Conservation (phyloP, 495 filamentous ascomycete species). For the Penicillium nucicola region DNA sequence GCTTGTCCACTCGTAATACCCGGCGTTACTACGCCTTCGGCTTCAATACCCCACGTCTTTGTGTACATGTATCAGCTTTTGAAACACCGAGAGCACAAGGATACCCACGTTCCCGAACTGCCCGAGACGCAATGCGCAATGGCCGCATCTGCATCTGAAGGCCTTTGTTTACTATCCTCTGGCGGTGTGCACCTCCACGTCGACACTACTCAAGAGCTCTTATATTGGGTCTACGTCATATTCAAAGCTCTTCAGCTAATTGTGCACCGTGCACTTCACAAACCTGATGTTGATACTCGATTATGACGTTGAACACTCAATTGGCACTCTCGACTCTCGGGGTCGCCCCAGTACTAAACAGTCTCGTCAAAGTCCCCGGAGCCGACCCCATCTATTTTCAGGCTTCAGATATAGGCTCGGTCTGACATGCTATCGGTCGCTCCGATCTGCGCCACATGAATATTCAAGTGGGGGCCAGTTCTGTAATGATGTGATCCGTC, state of each 20-base stretch:
- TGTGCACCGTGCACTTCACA: constrained; percentile 5
- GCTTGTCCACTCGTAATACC: constrained; percentile 13
- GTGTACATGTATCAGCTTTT: constrained; percentile 14
- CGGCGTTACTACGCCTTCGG: neutral
- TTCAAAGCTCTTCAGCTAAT: neutral
- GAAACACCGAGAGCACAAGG: constrained; percentile 13
- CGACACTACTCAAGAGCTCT: neutral
- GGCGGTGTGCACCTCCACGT: neutral
- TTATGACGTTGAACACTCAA: neutral
- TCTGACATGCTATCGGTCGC: constrained; percentile 12
- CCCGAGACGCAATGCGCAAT: constrained; percentile 1
- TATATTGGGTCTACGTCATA: constrained; percentile 3
- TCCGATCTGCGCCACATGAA: constrained; percentile 16
- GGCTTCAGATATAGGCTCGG: neutral
- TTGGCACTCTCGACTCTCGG: no score
- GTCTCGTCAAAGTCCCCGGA: neutral
- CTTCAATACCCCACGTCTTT: constrained; percentile 21
- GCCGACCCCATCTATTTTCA: constrained; percentile 2
- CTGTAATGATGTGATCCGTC: constrained; percentile 27
- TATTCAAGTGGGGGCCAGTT: constrained; percentile 17
- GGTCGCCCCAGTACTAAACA: no score
- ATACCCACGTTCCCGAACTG: neutral
- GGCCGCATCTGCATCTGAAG: neutral
- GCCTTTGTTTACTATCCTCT: neutral
- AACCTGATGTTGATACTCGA: neutral